Evolutionary conservation across 768 basidiomycete genomes (phyloP).

Genomic region (Mycena maculata): DNA sequence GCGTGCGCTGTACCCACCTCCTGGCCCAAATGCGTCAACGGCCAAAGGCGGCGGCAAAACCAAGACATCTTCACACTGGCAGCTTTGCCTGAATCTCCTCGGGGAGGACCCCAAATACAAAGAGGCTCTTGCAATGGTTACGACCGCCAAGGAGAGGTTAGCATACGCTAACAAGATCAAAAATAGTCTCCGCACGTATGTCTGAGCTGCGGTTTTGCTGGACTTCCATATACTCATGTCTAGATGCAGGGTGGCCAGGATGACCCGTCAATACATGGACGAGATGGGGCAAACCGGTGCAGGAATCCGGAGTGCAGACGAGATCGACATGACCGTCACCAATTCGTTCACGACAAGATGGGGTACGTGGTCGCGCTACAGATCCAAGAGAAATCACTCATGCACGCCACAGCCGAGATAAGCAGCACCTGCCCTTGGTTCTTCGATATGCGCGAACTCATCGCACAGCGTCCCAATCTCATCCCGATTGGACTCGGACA

Average conservation of each 20-base stretch:
- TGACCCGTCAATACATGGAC: neutral
- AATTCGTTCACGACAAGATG: neutral
- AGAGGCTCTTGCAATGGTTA: neutral
- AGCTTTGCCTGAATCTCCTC: neutral
- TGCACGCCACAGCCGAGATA: neutral
- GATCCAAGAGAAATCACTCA: neutral
- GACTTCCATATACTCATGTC: neutral
- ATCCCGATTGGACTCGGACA: conserved; percentile 4
- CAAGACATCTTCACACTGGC: neutral
- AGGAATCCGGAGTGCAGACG: neutral
- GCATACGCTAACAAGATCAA: conserved; percentile 2
- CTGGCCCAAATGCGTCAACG: neutral
- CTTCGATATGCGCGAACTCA: conserved; percentile 21
- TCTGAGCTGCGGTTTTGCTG: too few relatives aligned
- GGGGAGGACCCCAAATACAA: too few relatives aligned
- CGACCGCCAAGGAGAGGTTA: neutral
- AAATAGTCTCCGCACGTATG: neutral
- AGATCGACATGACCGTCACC: conserved; percentile 5
- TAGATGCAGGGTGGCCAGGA: neutral
- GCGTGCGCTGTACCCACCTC: neutral
- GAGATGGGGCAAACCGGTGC: conserved; percentile 8
- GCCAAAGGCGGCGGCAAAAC: neutral
- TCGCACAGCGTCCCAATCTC: conserved; percentile 14
- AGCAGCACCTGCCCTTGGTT: conserved; percentile 8
- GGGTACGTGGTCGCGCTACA: neutral